Evolutionary conservation across 2,329 filamentous ascomycete genomes (phyloP).

Genomic region (Paecilomyces dactylethromorphus): DNA sequence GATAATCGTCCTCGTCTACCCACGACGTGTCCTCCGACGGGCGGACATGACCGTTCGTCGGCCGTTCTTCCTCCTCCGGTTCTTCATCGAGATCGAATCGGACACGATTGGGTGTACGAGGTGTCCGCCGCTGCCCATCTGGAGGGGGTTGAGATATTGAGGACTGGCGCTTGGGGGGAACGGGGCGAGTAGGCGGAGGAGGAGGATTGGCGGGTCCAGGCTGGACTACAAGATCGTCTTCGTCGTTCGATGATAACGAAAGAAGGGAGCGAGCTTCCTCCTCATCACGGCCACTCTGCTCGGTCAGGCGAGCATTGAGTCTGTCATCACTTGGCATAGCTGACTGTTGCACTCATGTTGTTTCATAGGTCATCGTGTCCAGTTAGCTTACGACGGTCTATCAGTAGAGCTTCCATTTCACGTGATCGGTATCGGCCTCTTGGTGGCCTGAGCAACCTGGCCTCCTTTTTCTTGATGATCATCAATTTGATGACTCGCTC

Average conservation of each 20-base stretch:
- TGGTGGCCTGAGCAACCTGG: not conserved
- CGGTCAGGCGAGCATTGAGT: conserved; percentile 25
- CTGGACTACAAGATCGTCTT: conserved; percentile 20
- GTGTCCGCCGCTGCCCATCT: conserved; percentile 41
- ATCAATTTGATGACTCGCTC: not conserved
- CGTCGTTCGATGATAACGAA: conserved; percentile 20
- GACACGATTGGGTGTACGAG: conserved; percentile 61
- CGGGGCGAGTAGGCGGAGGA: conserved; percentile 14
- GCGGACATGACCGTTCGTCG: conserved; percentile 24
- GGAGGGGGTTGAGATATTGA: conserved; percentile 34
- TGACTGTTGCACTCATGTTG: conserved; percentile 20
- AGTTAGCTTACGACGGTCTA: conserved; percentile 18
- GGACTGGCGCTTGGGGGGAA: conserved; percentile 28
- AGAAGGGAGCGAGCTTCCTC: conserved; percentile 29
- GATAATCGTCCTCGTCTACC: conserved; percentile 57
- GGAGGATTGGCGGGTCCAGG: conserved; percentile 14
- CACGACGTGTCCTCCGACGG: conserved; percentile 28
- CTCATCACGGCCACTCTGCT: conserved; percentile 19
- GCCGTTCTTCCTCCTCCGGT: conserved; percentile 17
- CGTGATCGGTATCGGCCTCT: conserved; percentile 5
- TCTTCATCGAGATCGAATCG: conserved; percentile 52
- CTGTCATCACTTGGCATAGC: conserved; percentile 37
- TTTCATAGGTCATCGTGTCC: conserved; percentile 12
- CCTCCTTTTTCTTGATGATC: not conserved
- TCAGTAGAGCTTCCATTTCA: conserved; percentile 10